phyloP scores from a whole-genome alignment of 331 rosid genomes.

The Saraca asoca region DNA sequence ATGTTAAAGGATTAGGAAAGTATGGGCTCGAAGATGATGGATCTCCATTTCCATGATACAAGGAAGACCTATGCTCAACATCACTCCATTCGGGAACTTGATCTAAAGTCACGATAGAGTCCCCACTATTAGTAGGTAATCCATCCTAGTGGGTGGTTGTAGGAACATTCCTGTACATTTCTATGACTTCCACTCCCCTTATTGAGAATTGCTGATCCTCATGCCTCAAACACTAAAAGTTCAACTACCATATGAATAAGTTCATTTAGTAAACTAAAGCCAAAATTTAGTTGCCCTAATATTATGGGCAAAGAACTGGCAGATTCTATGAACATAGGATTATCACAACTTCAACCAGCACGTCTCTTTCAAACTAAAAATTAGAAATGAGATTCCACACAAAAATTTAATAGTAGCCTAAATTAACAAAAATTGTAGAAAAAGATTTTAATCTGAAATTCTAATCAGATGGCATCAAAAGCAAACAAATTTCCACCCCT shows the following conservation, averaged over 20 bases:
- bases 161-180: slow-evolving; percentile 76
- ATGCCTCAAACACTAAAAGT: slow-evolving; percentile 36
- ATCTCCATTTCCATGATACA: slow-evolving; percentile 64
- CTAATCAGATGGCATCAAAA: background rate
- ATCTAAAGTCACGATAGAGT: slow-evolving; percentile 74
- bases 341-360: slow-evolving; percentile 22
- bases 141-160: slow-evolving; percentile 67
- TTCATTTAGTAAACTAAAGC: slow-evolving; percentile 20
- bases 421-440: slow-evolving; percentile 31
- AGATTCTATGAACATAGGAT: slow-evolving; percentile 14
- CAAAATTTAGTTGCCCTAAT: background rate
- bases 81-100: slow-evolving; percentile 95
- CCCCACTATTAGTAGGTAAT: slow-evolving; percentile 63
- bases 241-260: slow-evolving; percentile 29
- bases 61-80: slow-evolving; percentile 65
- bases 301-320: background rate
- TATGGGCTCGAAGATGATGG: slow-evolving; percentile 57
- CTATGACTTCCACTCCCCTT: background rate
- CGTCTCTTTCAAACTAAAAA: slow-evolving; percentile 28
- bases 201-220: slow-evolving; percentile 26
- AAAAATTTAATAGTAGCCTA: slow-evolving; percentile 17
- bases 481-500: slow-evolving; percentile 1
- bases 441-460: slow-evolving; percentile 25
- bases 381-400: slow-evolving; percentile 23
- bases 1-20: slow-evolving; percentile 78